Evolutionary conservation across 2,329 filamentous ascomycete genomes (phyloP).

Genomic region (Penicillium brasilianum): DNA sequence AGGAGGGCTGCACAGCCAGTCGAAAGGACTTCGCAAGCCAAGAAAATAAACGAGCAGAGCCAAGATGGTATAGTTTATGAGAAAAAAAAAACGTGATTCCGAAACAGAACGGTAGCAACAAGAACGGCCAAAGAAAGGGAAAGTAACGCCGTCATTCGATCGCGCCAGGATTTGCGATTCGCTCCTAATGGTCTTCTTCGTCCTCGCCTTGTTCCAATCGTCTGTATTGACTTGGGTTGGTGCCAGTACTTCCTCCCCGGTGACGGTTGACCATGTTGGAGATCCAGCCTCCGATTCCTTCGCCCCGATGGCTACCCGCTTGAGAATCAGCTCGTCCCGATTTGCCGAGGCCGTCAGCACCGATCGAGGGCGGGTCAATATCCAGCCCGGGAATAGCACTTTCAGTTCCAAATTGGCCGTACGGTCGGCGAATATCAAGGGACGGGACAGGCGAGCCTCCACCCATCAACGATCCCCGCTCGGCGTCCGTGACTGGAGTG

Average conservation of each 20-base stretch:
- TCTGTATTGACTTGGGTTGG: slow-evolving; percentile 50
- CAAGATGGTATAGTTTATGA: slow-evolving; percentile 9
- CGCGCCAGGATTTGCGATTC: not conserved
- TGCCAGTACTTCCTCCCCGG: slow-evolving; percentile 45
- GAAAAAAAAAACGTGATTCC: not conserved
- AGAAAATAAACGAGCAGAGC: not conserved
- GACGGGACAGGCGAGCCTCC: slow-evolving; percentile 79
- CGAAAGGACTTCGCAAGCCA: not conserved
- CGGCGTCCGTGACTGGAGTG: slow-evolving; percentile 76
- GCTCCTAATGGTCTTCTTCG: slow-evolving; percentile 26
- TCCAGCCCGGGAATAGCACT: slow-evolving; percentile 78
- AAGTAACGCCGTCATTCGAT: not conserved
- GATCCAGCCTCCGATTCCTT: slow-evolving; percentile 73
- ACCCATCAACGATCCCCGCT: slow-evolving; percentile 81
- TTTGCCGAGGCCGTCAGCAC: slow-evolving; percentile 56
- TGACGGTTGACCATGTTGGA: slow-evolving; percentile 66
- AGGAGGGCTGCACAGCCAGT: not conserved
- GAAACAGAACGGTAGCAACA: slow-evolving; percentile 1
- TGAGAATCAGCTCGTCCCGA: slow-evolving; percentile 43
- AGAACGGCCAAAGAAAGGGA: slow-evolving; percentile 6
- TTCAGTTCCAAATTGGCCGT: slow-evolving; percentile 60
- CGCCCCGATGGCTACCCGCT: slow-evolving; percentile 44
- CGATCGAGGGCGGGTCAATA: slow-evolving; percentile 75
- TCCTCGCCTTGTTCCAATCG: slow-evolving; percentile 55
- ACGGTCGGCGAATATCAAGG: slow-evolving; percentile 66